Evolutionary conservation across 108 stramenopile genomes (phyloP).

Genomic region (Cylindrotheca fusiformis): DNA sequence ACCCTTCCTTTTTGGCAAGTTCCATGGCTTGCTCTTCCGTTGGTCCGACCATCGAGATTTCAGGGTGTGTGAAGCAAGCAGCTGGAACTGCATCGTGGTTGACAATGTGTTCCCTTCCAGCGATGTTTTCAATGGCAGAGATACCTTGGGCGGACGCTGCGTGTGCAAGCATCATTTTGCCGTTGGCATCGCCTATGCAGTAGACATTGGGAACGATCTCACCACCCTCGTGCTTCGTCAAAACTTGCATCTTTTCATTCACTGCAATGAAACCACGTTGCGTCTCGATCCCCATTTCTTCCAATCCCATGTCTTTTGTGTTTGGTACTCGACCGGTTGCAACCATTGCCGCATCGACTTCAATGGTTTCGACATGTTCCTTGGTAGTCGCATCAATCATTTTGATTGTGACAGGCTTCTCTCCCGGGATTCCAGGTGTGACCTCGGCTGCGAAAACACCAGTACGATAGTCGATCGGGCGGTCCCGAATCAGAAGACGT

Average conservation of each 20-base stretch:
- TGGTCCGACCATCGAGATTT: slow-evolving; percentile 98
- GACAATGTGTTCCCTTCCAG: slow-evolving; percentile 84
- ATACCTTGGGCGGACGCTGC: slow-evolving; percentile 98
- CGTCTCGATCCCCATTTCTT: slow-evolving; percentile 86
- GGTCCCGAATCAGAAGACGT: slow-evolving; percentile 89
- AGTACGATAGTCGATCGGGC: slow-evolving; percentile 92
- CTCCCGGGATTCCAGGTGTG: slow-evolving; percentile 93
- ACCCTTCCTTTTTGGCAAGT: slow-evolving; percentile 91
- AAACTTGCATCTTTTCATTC: slow-evolving; percentile 94
- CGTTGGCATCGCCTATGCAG: slow-evolving; percentile 99
- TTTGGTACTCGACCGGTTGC: slow-evolving; percentile 98
- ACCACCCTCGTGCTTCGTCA: slow-evolving; percentile 75
- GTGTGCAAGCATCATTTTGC: slow-evolving; percentile 99
- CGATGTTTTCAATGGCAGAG: slow-evolving; percentile 96
- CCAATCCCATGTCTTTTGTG: slow-evolving; percentile 92
- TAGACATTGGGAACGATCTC: slow-evolving; percentile 89
- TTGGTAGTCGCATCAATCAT: slow-evolving; percentile 99
- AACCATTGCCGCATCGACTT: slow-evolving; percentile 97
- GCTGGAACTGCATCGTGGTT: slow-evolving; percentile 95
- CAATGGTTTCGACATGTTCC: slow-evolving; percentile 95
- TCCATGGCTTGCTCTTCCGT: slow-evolving; percentile 95
- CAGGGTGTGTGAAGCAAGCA: slow-evolving; percentile 98
- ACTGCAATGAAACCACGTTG: slow-evolving; percentile 94
- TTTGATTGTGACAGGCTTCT: slow-evolving; percentile 97
- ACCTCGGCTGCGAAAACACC: slow-evolving; percentile 94